Evolutionary conservation across 345 rosid genomes (phyloP).

Genomic region (Eucalyptus camaldulensis): DNA sequence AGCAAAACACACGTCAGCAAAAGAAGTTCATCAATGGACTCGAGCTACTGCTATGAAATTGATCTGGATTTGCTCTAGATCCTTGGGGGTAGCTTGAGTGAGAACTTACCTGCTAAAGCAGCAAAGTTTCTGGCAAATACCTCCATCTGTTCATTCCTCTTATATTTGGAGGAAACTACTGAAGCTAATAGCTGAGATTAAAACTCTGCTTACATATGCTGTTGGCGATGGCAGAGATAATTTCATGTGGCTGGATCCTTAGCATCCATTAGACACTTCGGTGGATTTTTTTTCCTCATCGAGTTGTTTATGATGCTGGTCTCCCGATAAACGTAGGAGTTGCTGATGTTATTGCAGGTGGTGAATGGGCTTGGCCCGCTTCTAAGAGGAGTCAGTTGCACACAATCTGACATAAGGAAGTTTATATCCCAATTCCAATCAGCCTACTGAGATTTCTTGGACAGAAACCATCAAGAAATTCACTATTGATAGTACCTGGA

Average conservation of each 20-base stretch:
- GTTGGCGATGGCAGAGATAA: background rate
- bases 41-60: background rate
- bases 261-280: background rate
- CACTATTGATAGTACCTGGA: background rate
- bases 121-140: background rate
- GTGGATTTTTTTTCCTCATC: background rate
- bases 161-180: background rate
- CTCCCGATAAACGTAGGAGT: background rate
- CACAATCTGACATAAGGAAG: background rate
- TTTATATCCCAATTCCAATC: background rate
- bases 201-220: background rate
- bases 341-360: background rate
- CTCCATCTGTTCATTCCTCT: background rate
- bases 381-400: background rate
- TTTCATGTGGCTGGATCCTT: background rate
- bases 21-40: background rate
- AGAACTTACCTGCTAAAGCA: background rate
- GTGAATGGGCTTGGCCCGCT: background rate
- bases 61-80: background rate
- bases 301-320: background rate
- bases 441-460: background rate
- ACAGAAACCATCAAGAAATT: background rate
- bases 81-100: background rate
- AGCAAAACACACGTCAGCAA: no score
- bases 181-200: background rate